These are phyloP conservation scores for Salix koriyanagi DNA, from an alignment of 345 rosid genomes.

Conservation along the genomic window DNA sequence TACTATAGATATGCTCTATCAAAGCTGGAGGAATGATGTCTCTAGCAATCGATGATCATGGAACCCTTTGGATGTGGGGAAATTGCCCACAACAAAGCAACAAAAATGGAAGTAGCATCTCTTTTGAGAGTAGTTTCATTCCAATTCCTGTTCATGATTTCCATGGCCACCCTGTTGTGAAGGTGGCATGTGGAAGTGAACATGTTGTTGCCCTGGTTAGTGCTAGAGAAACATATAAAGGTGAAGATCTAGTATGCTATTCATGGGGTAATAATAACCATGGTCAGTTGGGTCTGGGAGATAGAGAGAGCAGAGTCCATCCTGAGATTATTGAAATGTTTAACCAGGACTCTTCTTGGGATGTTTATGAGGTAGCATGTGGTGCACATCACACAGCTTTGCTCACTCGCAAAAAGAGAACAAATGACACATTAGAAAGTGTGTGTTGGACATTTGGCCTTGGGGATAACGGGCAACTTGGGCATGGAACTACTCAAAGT, in stretches of 20 bases:
- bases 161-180: constrained; percentile 66
- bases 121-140: constrained; percentile 44
- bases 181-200: constrained; percentile 90
- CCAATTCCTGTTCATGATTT: constrained; percentile 60
- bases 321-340: constrained; percentile 62
- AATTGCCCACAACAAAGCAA: constrained; percentile 55
- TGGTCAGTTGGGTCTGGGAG: constrained; percentile 87
- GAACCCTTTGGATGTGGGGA: constrained; percentile 92
- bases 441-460: constrained; percentile 86
- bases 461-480: constrained; percentile 89
- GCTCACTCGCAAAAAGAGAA: constrained; percentile 55
- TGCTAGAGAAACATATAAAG: constrained; percentile 42
- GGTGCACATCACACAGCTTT: constrained; percentile 88
- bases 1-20: constrained; percentile 52
- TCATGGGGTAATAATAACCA: constrained; percentile 75
- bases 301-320: constrained; percentile 46
- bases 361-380: constrained; percentile 68
- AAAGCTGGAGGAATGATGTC: constrained; percentile 92
- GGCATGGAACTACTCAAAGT: constrained; percentile 70
- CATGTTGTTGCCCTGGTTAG: constrained; percentile 75
- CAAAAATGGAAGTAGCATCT: constrained; percentile 31
- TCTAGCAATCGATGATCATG: constrained; percentile 70
- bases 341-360: constrained; percentile 46
- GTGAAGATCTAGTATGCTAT: constrained; percentile 53
- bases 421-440: constrained; percentile 41